A percentile compares a stretch with the other conserved stretches of the same genome.
Evolutionary conservation across 768 basidiomycete genomes (phyloP).

Genomic region (Collybia mongolica): DNA sequence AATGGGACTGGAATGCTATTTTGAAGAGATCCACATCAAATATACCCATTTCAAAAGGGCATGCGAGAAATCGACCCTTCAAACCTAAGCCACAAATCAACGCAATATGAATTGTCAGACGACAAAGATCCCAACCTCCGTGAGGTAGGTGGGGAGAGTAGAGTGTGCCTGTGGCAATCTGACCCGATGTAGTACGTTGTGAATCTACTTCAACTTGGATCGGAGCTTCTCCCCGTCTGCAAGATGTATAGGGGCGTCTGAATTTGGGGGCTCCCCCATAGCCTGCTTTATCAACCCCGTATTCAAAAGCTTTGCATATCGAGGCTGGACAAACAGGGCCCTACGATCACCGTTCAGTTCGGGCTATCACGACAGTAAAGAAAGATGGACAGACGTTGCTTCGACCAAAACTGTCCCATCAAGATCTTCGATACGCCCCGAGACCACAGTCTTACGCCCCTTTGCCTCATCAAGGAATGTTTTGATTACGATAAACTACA

Average conservation of each 20-base stretch:
- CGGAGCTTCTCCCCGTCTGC: conserved; percentile 35
- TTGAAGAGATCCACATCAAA: too few relatives aligned
- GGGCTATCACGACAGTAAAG: background rate
- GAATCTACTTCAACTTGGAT: too few relatives aligned
- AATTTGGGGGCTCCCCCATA: conserved; percentile 57
- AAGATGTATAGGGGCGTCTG: conserved; percentile 33
- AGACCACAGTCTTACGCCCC: conserved; percentile 77
- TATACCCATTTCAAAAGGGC: too few relatives aligned
- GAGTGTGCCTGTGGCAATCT: too few relatives aligned
- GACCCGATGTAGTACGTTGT: too few relatives aligned
- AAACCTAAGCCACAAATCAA: background rate
- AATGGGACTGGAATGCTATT: too few relatives aligned
- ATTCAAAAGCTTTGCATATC: conserved; percentile 78
- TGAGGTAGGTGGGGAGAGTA: background rate
- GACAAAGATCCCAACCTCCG: background rate
- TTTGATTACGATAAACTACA: conserved; percentile 81
- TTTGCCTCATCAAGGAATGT: conserved; percentile 63
- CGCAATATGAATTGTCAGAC: background rate
- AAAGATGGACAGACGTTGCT: conserved; percentile 58
- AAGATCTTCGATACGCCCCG: conserved; percentile 72
- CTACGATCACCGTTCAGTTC: conserved; percentile 32
- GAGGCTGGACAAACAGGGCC: conserved; percentile 85
- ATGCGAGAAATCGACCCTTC: too few relatives aligned
- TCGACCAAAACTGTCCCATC: conserved; percentile 83
- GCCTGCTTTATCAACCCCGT: conserved; percentile 56